Evolutionary conservation across 441 rosid genomes (phyloP).

Genomic region (Jatropha multifida): DNA sequence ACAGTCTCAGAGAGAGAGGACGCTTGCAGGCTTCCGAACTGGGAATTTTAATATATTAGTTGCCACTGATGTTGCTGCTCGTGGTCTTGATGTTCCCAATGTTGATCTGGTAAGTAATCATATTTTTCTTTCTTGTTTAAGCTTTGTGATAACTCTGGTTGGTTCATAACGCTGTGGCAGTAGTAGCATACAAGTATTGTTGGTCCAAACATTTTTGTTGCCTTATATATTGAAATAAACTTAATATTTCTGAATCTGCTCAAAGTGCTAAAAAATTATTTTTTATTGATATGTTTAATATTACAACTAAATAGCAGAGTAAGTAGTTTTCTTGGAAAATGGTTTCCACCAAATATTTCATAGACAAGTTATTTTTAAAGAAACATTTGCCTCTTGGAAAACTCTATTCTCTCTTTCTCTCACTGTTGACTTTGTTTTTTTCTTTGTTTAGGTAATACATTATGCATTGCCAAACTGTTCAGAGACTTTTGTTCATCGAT

Average conservation of each 20-base stretch:
- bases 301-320: background rate
- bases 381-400: background rate
- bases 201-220: background rate
- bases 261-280: background rate
- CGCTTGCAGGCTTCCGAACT: conserved; percentile 82
- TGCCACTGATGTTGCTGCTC: conserved; percentile 99
- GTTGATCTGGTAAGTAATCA: conserved; percentile 79
- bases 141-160: background rate
- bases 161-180: background rate
- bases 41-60: conserved; percentile 75
- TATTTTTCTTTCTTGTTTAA: background rate
- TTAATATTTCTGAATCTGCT: background rate
- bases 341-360: background rate
- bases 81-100: conserved; percentile 97
- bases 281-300: too few species aligned
- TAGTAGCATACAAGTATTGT: background rate
- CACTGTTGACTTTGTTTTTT: background rate
- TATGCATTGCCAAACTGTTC: conserved; percentile 87
- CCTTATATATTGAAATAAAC: background rate
- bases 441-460: conserved; percentile 66
- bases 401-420: background rate
- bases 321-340: background rate
- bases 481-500: conserved; percentile 98
- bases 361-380: background rate
- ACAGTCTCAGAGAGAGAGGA: conserved; percentile 84